Evolutionary conservation across 306 rosid species (phyloP).

Genomic region (Cucurbita moschata): DNA sequence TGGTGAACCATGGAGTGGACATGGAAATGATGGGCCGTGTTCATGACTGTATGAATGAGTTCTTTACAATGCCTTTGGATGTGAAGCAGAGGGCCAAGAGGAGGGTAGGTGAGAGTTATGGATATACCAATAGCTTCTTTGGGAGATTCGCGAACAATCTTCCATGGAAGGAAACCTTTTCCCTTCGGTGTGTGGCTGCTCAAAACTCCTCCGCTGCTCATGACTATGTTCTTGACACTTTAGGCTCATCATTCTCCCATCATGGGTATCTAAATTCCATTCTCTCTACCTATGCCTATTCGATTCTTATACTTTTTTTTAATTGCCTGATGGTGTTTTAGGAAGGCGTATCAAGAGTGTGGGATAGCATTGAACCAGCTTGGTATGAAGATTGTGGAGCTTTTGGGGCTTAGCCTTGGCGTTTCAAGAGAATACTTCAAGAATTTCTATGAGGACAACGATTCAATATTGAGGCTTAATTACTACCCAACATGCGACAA

Average conservation of each 20-base stretch:
- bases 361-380: neutral
- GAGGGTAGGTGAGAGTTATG: neutral
- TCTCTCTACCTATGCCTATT: too few relatives aligned
- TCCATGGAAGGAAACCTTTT: constrained; percentile 6
- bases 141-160: neutral
- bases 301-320: too few relatives aligned
- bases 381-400: neutral
- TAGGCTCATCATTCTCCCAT: neutral
- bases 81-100: neutral
- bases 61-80: neutral
- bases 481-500: neutral
- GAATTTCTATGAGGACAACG: neutral
- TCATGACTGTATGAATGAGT: neutral
- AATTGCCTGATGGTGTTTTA: neutral
- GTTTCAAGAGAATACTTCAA: neutral
- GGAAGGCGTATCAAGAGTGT: neutral
- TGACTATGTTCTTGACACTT: neutral
- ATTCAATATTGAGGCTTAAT: neutral
- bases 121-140: neutral
- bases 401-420: neutral
- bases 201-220: neutral
- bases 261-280: neutral
- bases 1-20: neutral
- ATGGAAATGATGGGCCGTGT: neutral
- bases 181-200: neutral